Conservation (phyloP, 208 protist genomes). For the Trypanosoma lewisi region DNA sequence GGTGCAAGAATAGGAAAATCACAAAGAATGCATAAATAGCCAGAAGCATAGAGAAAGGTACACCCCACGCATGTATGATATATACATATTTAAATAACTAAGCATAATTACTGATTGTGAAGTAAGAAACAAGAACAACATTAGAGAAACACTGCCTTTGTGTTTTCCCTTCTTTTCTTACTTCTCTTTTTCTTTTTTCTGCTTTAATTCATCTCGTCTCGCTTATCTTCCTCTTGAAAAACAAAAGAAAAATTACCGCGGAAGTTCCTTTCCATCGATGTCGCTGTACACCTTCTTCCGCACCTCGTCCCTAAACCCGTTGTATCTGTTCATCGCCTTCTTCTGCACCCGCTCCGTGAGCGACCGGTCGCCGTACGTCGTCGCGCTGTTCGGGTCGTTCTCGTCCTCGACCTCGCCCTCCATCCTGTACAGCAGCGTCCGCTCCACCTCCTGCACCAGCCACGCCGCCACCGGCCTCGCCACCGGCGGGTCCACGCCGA, state of each 20-base stretch:
- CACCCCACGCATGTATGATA: too few species aligned
- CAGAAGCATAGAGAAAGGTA: too few species aligned
- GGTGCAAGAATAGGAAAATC: too few species aligned
- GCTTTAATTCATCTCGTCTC: neutral
- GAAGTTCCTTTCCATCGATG: constrained; percentile 59
- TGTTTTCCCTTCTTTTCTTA: too few species aligned
- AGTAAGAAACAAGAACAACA: too few species aligned
- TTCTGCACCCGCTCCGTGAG: constrained; percentile 84
- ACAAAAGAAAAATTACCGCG: constrained; percentile 44
- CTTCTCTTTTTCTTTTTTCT: neutral
- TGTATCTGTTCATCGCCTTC: constrained; percentile 90
- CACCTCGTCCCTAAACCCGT: constrained; percentile 79
- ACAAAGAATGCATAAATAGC: too few species aligned
- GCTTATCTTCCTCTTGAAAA: too few species aligned
- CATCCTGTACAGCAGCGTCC: constrained; percentile 81
- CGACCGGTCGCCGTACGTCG: constrained; percentile 77
- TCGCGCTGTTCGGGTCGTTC: constrained; percentile 88
- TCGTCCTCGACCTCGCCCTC: constrained; percentile 89
- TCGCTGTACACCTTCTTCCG: constrained; percentile 83
- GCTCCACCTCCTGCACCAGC: constrained; percentile 66
- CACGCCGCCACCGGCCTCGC: constrained; percentile 68
- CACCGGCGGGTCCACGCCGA: constrained; percentile 51
- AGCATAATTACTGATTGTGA: too few species aligned
- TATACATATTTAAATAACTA: too few species aligned
- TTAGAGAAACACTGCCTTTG: too few species aligned